Base-by-base conservation (phyloP, 345 rosid species). In the Euphorbia tirucalli region DNA sequence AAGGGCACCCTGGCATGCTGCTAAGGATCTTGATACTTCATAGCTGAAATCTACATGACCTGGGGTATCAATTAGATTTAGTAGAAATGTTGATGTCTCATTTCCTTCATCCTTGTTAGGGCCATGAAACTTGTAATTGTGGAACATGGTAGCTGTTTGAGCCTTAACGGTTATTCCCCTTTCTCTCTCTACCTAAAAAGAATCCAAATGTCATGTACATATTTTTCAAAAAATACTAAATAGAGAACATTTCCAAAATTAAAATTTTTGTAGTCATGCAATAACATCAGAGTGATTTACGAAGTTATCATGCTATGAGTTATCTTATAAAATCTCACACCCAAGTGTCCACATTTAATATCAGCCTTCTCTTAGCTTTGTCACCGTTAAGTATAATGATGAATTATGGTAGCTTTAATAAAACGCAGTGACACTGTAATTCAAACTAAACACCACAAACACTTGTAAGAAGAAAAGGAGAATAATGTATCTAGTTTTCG, bases 1-100 rank as follows among this genome's bases (percentile, higher is more conserved):
- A 77, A 95, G 97, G 24, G 88, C 97, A 70, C 99, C 99, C 74
- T 95, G 97, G 83, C 99, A 95, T 77, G 99, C 99, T 22, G 97
- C 97, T 68, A 95, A 85, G 4, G 99, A 95, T 82, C 99, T 89
- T 18, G 99, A 95, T 28, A 95, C 99, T 80, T 92, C 99, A 70
- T 95, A 95, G 80, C 97, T 95, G 75, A 92, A 95, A 76, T 95
- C 99, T 10, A 95, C 99, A 82, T 95, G 99, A 70, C 97, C 99
- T 13, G 99, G 99, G 0, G 99, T 95, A 77, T 95, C 97, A 24
- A 95, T 87, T 54, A 95, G 84, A 74, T 95, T 95, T 21, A 95
- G 79, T 48, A 95, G 83, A 83, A 69, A 89, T 18, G 79, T 65
- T 3, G 83, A 77, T 0, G 84, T 72, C 72, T 87, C 87, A 44